These are phyloP conservation scores for Cladochytrium tenue DNA, from an alignment of 371 early-diverging fungal genomes.

Conservation along the genomic window DNA sequence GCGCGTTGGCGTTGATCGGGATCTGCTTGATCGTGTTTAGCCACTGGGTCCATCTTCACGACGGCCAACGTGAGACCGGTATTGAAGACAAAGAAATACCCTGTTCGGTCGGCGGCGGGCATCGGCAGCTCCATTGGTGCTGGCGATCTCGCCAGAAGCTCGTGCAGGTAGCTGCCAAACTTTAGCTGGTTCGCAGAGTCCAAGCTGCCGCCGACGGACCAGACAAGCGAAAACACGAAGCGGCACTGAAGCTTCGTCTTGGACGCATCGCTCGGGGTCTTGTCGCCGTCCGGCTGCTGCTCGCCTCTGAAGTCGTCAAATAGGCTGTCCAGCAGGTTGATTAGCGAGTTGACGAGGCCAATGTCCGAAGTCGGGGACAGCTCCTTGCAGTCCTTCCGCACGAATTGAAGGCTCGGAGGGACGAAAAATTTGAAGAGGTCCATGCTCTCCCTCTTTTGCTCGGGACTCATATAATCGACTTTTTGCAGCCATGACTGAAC, in stretches of 20 bases:
- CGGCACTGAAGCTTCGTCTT: constrained; percentile 35
- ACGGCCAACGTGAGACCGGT: constrained; percentile 38
- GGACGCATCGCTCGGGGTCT: constrained; percentile 27
- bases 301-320: constrained; percentile 35
- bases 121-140: constrained; percentile 43
- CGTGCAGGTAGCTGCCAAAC: constrained; percentile 48
- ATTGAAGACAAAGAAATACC: constrained; percentile 38
- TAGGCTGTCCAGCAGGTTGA: constrained; percentile 33
- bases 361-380: constrained; percentile 40
- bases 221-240: constrained; percentile 44
- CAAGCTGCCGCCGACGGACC: constrained; percentile 49
- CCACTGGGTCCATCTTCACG: constrained; percentile 37
- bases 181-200: constrained; percentile 46
- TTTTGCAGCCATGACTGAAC: constrained; percentile 41
- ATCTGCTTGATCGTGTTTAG: constrained; percentile 45
- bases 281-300: constrained; percentile 34
- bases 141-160: constrained; percentile 37
- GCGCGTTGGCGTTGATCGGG: constrained; percentile 36
- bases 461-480: constrained; percentile 24
- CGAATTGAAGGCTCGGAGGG: constrained; percentile 37
- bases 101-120: constrained; percentile 39
- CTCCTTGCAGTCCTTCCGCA: constrained; percentile 41
- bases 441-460: constrained; percentile 27
- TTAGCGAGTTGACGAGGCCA: constrained; percentile 41
- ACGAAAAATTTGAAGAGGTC: constrained; percentile 35